A percentile compares a stretch with the other conserved stretches of the same genome.
Conservation (phyloP, 306 rosid genomes). For the Prunus mume region DNA sequence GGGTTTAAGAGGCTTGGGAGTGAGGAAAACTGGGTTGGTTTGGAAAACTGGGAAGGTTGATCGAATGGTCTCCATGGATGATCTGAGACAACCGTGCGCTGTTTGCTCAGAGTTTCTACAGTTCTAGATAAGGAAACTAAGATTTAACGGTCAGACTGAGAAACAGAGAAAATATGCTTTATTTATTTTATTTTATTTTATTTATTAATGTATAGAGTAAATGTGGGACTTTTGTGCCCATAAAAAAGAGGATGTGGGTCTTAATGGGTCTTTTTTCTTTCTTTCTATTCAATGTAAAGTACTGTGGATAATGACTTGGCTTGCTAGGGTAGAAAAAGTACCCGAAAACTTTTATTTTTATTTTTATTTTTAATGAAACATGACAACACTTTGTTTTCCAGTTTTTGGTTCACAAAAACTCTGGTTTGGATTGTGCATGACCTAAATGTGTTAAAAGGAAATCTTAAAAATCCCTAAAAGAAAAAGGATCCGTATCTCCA, state of each 20-base stretch:
- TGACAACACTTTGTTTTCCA: neutral
- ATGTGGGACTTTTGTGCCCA: neutral
- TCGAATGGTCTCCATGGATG: slow-evolving; percentile 53
- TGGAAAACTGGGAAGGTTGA: slow-evolving; percentile 54
- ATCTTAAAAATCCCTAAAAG: too few species aligned
- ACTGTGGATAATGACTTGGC: neutral
- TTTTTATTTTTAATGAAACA: neutral
- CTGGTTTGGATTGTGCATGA: too few species aligned
- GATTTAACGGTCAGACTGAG: neutral
- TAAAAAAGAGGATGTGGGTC: neutral
- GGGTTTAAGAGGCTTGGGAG: slow-evolving; percentile 33
- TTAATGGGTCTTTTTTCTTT: neutral
- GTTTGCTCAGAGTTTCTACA: neutral
- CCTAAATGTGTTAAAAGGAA: too few species aligned
- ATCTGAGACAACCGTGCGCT: neutral
- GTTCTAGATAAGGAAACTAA: slow-evolving; percentile 3
- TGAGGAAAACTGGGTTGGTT: slow-evolving; percentile 35
- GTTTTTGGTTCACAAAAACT: too few species aligned
- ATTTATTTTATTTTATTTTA: neutral
- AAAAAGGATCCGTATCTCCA: neutral
- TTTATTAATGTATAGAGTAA: neutral
- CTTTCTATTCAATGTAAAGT: too few species aligned
- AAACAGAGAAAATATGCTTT: neutral
- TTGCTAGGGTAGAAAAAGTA: neutral
- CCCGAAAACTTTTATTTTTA: too few species aligned